phyloP scores from a whole-genome alignment of 805 yeast species.

The Teunomyces panamensis region DNA sequence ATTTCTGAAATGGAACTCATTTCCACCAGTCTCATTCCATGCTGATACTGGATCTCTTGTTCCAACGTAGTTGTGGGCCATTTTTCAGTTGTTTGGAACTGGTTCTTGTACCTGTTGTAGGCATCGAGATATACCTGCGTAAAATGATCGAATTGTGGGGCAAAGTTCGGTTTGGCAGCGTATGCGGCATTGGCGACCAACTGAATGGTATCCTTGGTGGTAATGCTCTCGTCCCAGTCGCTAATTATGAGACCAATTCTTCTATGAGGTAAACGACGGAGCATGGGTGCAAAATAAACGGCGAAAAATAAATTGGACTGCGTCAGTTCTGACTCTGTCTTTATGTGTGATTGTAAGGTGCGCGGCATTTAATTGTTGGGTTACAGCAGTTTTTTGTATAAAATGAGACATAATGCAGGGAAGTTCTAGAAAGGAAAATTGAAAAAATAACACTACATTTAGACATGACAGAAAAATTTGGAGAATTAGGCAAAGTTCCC shows the following conservation, averaged over 20 bases:
- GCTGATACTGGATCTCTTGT: conserved; percentile 46
- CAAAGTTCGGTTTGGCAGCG: conserved; percentile 29
- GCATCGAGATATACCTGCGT: conserved; percentile 39
- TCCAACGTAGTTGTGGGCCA: conserved; percentile 30
- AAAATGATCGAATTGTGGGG: conserved; percentile 43
- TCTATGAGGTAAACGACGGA: neutral
- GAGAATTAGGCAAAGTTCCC: conserved; percentile 9
- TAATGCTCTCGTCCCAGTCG: conserved; percentile 71
- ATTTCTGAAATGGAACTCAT: conserved; percentile 45
- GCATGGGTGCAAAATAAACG: neutral
- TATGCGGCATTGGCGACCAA: conserved; percentile 51
- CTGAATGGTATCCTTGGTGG: conserved; percentile 52
- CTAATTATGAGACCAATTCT: conserved; percentile 30
- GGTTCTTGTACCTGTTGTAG: conserved; percentile 26
- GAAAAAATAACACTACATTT: neutral
- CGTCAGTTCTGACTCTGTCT: neutral
- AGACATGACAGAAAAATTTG: conserved; percentile 7
- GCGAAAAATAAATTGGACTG: neutral
- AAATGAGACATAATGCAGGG: too few relatives aligned
- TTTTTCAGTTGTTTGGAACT: conserved; percentile 12
- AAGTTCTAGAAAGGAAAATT: too few relatives aligned
- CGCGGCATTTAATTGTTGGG: neutral
- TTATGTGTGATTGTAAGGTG: too few relatives aligned
- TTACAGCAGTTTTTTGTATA: too few relatives aligned
- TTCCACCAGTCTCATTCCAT: conserved; percentile 46